These are phyloP conservation scores for Fusarium buharicum DNA, from an alignment of 2,329 filamentous ascomycete genomes.

Conservation along the genomic window DNA sequence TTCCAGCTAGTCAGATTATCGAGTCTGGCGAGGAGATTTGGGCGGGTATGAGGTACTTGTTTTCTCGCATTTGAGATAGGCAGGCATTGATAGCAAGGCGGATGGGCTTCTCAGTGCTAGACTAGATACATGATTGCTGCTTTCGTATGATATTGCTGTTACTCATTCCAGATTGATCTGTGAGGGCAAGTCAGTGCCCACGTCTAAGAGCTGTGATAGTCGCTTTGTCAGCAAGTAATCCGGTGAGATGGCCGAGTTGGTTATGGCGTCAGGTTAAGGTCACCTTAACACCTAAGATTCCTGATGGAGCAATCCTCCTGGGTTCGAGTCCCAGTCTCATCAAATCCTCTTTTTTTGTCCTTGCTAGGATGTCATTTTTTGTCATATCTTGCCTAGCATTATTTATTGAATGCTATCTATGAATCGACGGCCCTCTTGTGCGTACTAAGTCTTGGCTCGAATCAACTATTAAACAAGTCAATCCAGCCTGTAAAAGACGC, in stretches of 20 bases:
- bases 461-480: too few relatives aligned
- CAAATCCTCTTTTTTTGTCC: conserved; percentile 6
- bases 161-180: too few relatives aligned
- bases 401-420: too few relatives aligned
- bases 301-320: conserved; percentile 36
- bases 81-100: too few relatives aligned
- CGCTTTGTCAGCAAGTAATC: conserved; percentile 29
- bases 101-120: too few relatives aligned
- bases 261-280: conserved; percentile 37
- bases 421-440: too few relatives aligned
- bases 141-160: too few relatives aligned
- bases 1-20: conserved; percentile 49
- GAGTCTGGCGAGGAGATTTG: conserved; percentile 57
- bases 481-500: too few relatives aligned
- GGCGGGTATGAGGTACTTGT: conserved; percentile 56
- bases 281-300: conserved; percentile 31
- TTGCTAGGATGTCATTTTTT: too few relatives aligned
- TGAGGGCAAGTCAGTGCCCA: too few relatives aligned
- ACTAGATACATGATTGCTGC: too few relatives aligned
- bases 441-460: too few relatives aligned
- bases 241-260: conserved; percentile 36
- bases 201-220: accelerated
- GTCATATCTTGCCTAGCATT: neutral
- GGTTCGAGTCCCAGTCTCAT: conserved; percentile 37
- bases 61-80: conserved; percentile 5